Base-by-base conservation (phyloP, 495 filamentous ascomycete species). In the Aspergillus cristatus region DNA sequence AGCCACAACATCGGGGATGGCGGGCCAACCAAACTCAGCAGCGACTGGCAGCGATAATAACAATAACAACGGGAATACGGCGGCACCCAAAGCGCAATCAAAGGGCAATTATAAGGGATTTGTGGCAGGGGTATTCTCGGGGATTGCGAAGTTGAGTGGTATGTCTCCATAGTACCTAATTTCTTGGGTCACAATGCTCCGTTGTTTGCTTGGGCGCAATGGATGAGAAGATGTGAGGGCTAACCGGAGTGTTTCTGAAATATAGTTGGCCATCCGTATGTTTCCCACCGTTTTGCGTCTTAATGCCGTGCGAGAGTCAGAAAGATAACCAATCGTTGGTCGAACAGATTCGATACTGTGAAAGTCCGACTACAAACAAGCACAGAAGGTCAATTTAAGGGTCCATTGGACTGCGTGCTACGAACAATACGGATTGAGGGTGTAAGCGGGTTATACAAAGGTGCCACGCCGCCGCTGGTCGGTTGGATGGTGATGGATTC, bases 401-500 rank as follows among this genome's bases (percentile, higher is more conserved):
- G 91, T 2, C 89, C 91, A 0, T 51, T 90, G n/a, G 78, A 93
- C 50, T 98, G 91, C 53, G 66, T 94, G 3, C 53, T 83, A 28
- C 79, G 84, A 47, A 95, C 86, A 11, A 28, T 94, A 31, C 75
- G 80, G 29, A 79, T 86, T 52, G 88, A 95, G 55, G 85, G 86
- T 11, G 56, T 90, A 20, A 55, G 60, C 15, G 88, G 83, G 12
- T 61, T 95, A 14, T 95, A 95, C 66, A 95, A 95, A 57, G 88
- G 70, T 14, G 88, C 89, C 11, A 85, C 83, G 3, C 90, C 90
- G 26, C 90, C 88, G 29, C 63, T 95, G 35, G 75, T 94, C 40
- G 91, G 91, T 42, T 98, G 90, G 90, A 94, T 95, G 86, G 82
- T 90, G 55, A 96, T 97, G 90, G 90, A 97, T 60, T 83, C 76